Evolutionary conservation across 169 alveolate genomes (phyloP).

Genomic region (Plasmodium vivax): DNA sequence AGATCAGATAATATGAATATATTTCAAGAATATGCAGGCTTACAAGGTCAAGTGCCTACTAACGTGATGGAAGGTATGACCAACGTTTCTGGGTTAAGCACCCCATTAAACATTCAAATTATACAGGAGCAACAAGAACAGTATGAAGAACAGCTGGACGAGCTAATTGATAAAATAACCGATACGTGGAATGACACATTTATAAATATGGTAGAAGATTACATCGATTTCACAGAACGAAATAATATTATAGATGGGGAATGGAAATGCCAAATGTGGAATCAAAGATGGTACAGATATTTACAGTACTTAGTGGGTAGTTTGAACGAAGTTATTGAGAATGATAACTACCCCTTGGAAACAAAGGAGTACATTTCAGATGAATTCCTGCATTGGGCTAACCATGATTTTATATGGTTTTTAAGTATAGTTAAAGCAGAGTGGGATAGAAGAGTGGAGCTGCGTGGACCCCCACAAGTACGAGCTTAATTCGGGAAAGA

Average conservation of each 20-base stretch:
- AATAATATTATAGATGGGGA: slow-evolving; percentile 21
- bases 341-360: slow-evolving; percentile 9
- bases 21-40: background rate
- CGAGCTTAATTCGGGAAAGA: background rate
- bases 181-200: slow-evolving; percentile 27
- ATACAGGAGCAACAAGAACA: background rate
- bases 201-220: slow-evolving; percentile 21
- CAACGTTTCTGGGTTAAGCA: background rate
- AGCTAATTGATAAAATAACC: slow-evolving; percentile 9
- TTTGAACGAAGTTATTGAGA: background rate
- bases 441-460: slow-evolving; percentile 7
- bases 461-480: background rate
- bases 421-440: slow-evolving; percentile 13
- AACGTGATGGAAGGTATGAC: background rate
- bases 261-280: slow-evolving; percentile 42
- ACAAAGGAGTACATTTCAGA: slow-evolving; percentile 3
- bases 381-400: slow-evolving; percentile 12
- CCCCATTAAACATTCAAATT: background rate
- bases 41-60: background rate
- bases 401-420: slow-evolving; percentile 23
- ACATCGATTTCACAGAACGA: slow-evolving; percentile 25
- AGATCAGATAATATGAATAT: slow-evolving; percentile 6
- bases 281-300: slow-evolving; percentile 23
- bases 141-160: background rate
- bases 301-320: slow-evolving; percentile 1